Evolutionary conservation across 2,329 filamentous ascomycete genomes (phyloP), one percentile per base, ranked within the genome.

Genomic region (Verticillium nonalfalfae): DNA sequence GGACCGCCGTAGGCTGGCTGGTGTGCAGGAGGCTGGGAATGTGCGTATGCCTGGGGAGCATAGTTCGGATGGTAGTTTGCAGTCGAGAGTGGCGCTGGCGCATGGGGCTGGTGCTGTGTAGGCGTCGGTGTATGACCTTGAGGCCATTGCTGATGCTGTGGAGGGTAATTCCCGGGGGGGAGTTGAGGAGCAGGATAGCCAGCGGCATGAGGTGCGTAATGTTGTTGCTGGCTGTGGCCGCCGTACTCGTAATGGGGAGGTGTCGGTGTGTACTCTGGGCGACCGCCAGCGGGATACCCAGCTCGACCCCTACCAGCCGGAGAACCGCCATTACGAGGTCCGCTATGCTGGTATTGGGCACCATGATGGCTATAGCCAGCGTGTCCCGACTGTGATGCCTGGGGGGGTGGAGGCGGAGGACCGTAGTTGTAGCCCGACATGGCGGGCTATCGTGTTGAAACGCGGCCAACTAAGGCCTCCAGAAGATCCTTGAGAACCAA

Each of bases 31-130:
- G 63, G 67, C 5, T 66, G 66, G 31, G 75, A 61, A 55, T 73
- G 69, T 36, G 72, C 72, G 62, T 85, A 87, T 9, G 77, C 71
- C 66, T 86, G 85, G 50, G 81, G 80, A 45, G 83, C 79, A 68
- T 85, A 87, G 71, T 83, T 85, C 38, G 82, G 82, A 65, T 85
- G 84, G 67, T 86, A 86, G 67, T 82, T 83, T 63, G 80, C 76
- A 36, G 81, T 73, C 58, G 82, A 78, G 38, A 86, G 73, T 34
- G 81, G 80, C 60, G 77, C 70, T 50, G 78, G 76, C 54, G 75
- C 73, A 67, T 83, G 82, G 38, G 77, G 71, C 31, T 79, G 75
- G n/a, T 73, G 71, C 64, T 76, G 75, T 1, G 40, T 39, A 6
- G 38, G 39, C 2, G 54, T 34, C 13, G 40, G 40, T 14, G 40